Base-by-base conservation (phyloP, 768 basidiomycete species). In the Imleria badia region DNA sequence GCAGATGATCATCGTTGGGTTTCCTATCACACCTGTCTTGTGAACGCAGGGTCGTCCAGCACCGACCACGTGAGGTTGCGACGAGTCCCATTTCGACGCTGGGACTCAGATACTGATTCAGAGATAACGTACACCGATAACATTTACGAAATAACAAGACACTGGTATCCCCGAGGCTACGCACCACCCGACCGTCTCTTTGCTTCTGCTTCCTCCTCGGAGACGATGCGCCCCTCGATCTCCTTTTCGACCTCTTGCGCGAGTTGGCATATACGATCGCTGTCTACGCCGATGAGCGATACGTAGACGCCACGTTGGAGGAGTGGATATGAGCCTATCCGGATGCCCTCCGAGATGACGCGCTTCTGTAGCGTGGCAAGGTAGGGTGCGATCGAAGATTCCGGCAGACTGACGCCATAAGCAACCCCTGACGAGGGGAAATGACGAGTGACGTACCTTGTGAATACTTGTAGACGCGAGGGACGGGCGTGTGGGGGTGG, bases 321-420 rank as follows among this genome's bases (percentile, higher is more conserved):
- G 29, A 82, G 76, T 29, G 87, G 85, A 71, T 90, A 92, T 31
- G 87, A 89, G 39, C 94, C 89, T 19, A 95, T 81, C 66, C 90
- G 85, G 45, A 98, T 83, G 12, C 86, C 88, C 45, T 91, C 87
- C 3, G 78, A 73, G 64, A 79, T 82, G 3, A 93, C 81, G 46
- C 89, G 84, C 36, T 80, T 78, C 65, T 91, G 87, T 1, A 98
- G 78, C 11, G 79, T 74, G 1, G 91, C 89, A 23, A 98, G 78
- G 72, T 87, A 97, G 0, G 95, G 94, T 15, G 95, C 84, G 42
- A 87, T 86, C n/a, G 83, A 82, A 2, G 90, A 91, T 75, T 98
- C 95, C 0, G 90, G 81, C 36, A 83, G 60, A 69, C 90, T 75
- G 56, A 19, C 29, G 31, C 5, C 1, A 39, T 46, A 10, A 51